These are phyloP conservation scores for Suillus subluteus DNA, from an alignment of 768 basidiomycete genomes.

Conservation along the genomic window DNA sequence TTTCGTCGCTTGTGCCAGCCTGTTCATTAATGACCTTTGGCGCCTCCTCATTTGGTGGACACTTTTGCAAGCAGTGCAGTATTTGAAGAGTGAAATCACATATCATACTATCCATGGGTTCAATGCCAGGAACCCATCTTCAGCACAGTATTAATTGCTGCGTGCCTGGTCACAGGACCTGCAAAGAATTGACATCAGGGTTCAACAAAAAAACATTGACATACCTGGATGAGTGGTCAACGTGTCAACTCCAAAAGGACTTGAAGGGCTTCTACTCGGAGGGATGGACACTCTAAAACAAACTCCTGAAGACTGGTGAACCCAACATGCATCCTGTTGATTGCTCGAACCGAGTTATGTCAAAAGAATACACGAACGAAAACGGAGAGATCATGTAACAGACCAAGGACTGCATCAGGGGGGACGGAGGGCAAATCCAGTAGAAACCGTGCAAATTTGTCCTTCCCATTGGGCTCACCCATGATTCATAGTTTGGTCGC, in stretches of 20 bases:
- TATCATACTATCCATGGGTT: constrained; percentile 82
- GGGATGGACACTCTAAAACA: constrained; percentile 81
- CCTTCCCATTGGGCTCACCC: constrained; percentile 61
- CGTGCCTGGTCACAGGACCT: constrained; percentile 88
- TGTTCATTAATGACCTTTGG: constrained; percentile 33
- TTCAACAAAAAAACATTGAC: constrained; percentile 19
- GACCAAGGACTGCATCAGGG: constrained; percentile 66
- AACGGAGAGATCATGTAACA: constrained; percentile 81
- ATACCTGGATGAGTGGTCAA: constrained; percentile 88
- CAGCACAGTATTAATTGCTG: constrained; percentile 96
- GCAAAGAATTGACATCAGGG: constrained; percentile 12
- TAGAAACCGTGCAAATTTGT: constrained; percentile 86
- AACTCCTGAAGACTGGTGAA: constrained; percentile 94
- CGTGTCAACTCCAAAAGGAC: constrained; percentile 89
- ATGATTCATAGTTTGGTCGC: constrained; percentile 83
- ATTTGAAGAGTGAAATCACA: constrained; percentile 85
- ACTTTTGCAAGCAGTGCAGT: constrained; percentile 73
- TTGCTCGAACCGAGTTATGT: constrained; percentile 14
- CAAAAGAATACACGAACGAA: constrained; percentile 8
- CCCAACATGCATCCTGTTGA: constrained; percentile 78
- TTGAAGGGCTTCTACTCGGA: constrained; percentile 79
- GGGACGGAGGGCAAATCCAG: constrained; percentile 89
- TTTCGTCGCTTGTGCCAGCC: constrained; percentile 50
- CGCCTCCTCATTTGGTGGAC: constrained; percentile 21
- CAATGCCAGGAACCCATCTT: constrained; percentile 88